phyloP scores from a whole-genome alignment of 108 stramenopile genomes.

The Mediolabrus comicus region DNA sequence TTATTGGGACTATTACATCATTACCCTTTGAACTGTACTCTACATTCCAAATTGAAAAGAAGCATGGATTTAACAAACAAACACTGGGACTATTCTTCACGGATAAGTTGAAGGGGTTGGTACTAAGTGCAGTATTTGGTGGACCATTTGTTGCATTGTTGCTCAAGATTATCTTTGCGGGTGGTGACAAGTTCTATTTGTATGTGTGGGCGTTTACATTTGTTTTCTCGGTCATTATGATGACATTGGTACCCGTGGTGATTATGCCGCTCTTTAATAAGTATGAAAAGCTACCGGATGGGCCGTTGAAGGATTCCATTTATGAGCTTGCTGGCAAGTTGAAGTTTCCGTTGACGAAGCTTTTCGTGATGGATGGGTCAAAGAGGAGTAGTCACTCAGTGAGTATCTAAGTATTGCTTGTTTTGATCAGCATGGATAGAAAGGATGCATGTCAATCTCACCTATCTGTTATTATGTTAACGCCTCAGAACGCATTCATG shows the following conservation, averaged over 20 bases:
- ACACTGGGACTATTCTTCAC: slow-evolving; percentile 85
- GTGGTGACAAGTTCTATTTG: slow-evolving; percentile 89
- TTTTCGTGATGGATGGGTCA: slow-evolving; percentile 98
- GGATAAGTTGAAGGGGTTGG: slow-evolving; percentile 91
- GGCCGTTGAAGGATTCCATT: slow-evolving; percentile 83
- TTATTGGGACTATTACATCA: slow-evolving; percentile 76
- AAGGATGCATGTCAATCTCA: too few species aligned
- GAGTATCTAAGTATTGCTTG: not conserved
- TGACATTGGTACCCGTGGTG: slow-evolving; percentile 91
- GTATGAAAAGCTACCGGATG: slow-evolving; percentile 93
- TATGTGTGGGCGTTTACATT: slow-evolving; percentile 96
- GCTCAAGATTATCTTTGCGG: slow-evolving; percentile 81
- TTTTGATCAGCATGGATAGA: too few species aligned
- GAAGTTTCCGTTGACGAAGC: slow-evolving; percentile 94
- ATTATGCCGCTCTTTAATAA: slow-evolving; percentile 99
- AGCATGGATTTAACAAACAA: slow-evolving; percentile 98
- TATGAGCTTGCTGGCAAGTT: slow-evolving; percentile 87
- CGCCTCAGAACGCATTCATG: slow-evolving; percentile 92
- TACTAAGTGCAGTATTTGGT: slow-evolving; percentile 81
- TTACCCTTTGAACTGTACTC: slow-evolving; percentile 88
- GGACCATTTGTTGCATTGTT: slow-evolving; percentile 86
- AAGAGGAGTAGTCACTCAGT: slow-evolving; percentile 91
- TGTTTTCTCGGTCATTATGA: slow-evolving; percentile 85
- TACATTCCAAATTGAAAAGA: slow-evolving; percentile 93
- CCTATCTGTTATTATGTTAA: not conserved